A percentile compares a stretch with the other conserved stretches of the same genome.
Conservation (phyloP, 2,329 filamentous ascomycete species). For the Penicillium paneum region DNA sequence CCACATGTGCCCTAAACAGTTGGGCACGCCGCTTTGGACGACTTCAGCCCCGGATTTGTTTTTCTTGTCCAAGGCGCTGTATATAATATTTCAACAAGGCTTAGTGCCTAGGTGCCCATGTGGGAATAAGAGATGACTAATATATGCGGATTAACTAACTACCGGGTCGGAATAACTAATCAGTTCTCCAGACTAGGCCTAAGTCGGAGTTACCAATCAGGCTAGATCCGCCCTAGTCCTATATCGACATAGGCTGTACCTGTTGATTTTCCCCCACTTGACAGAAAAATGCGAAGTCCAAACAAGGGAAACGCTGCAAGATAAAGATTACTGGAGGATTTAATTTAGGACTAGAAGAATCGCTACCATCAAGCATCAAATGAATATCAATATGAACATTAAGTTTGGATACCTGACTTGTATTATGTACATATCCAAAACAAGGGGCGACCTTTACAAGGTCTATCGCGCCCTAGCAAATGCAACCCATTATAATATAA, state of each 20-base stretch:
- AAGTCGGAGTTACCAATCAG: neutral
- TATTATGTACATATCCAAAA: constrained; percentile 4
- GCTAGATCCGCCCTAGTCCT: neutral
- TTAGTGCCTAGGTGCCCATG: no score
- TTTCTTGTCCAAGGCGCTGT: no score
- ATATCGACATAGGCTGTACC: neutral
- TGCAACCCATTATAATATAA: neutral
- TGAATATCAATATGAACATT: neutral
- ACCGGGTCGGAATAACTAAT: neutral
- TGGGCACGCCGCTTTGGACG: no score
- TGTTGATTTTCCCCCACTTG: neutral
- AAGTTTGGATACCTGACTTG: neutral
- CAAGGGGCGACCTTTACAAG: neutral
- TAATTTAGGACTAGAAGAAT: neutral
- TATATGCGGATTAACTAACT: no score
- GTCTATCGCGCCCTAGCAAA: neutral
- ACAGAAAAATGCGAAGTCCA: neutral
- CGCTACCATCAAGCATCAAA: neutral
- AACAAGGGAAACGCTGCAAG: neutral
- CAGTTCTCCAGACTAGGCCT: constrained; percentile 1
- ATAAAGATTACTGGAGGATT: neutral
- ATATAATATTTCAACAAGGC: no score
- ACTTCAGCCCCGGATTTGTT: no score
- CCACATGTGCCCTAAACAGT: no score
- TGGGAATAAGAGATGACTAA: no score